Evolutionary conservation across 1,284 basidiomycete species (phyloP), one percentile per base, ranked within the genome.

Genomic region (Polyporus tsugae): DNA sequence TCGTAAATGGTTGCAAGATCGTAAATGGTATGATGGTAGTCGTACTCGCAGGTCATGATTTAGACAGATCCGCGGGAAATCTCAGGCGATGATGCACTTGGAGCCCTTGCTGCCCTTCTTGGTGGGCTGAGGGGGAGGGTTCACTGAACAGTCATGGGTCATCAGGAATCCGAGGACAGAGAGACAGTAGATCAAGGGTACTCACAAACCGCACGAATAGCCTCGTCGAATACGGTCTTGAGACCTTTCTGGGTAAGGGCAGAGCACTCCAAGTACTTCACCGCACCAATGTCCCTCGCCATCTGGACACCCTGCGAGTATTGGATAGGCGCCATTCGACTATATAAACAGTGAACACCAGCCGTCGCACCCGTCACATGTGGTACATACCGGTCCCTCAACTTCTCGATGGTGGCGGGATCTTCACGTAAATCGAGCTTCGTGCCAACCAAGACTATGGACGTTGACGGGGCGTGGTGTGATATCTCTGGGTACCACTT

Each of bases 401-500:
- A 85, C 83, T 96, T 97, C 79, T 96, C 93, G 73, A 98, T 92
- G 46, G 95, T 97, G 64, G 88, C 87, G 17, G 89, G 93, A 82
- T 99, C 98, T 80, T 99, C 97, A 75, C 98, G 93, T 77, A 99
- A 85, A 86, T 99, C 98, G 72, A 99, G 88, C 85, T 99, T 99
- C 66, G 98, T 99, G 35, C 98, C 98, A 64, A 99, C 97, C 67
- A 99, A 87, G 74, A 99, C 94, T 74, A 98, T 92, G 64, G 93
- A 95, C 75, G 95, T 98, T 81, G 90, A 91, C 11, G 98, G 98
- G 38, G 97, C 97, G 82, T 99, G 97, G 82, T 99, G 98, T 52
- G 92, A 91, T 76, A 98, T 96, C 81, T 98, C 96, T 60, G 96
- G 96, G 81, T 92, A 94, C 96, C 96, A 98, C 95, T 98, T 79